phyloP scores from a whole-genome alignment of 108 stramenopile genomes.

The Nitzschia sp. region DNA sequence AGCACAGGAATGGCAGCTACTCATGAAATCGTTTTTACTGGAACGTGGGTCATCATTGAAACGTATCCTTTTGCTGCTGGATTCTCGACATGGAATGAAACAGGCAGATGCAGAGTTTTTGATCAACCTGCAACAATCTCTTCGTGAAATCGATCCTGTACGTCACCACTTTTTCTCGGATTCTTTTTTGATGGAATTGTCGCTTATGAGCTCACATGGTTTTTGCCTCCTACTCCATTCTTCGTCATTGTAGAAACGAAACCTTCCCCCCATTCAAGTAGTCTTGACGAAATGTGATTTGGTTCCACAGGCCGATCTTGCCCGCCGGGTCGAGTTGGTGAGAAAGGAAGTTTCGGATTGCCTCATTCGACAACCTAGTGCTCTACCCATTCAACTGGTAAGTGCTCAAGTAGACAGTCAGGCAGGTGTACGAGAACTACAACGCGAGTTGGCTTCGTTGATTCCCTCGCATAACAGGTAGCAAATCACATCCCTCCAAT shows the following conservation, averaged over 20 bases:
- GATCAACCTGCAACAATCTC: constrained; percentile 38
- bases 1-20: constrained; percentile 51
- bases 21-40: constrained; percentile 66
- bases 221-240: not conserved
- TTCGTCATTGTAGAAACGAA: constrained; percentile 22
- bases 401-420: constrained; percentile 63
- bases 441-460: constrained; percentile 69
- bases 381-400: constrained; percentile 75
- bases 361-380: constrained; percentile 64
- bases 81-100: constrained; percentile 84
- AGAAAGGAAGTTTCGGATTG: constrained; percentile 65
- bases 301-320: constrained; percentile 67
- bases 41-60: constrained; percentile 61
- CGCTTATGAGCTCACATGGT: no score
- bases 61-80: constrained; percentile 70
- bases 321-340: constrained; percentile 65
- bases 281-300: constrained; percentile 86
- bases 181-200: no score
- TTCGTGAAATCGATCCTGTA: constrained; percentile 1
- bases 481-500: no score
- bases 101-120: constrained; percentile 72
- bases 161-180: no score
- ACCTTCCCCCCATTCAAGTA: constrained; percentile 78
- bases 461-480: constrained; percentile 13
- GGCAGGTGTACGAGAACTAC: constrained; percentile 73